Base-by-base conservation (phyloP, 2,329 filamentous ascomycete genomes). In the Monascus ruber region DNA sequence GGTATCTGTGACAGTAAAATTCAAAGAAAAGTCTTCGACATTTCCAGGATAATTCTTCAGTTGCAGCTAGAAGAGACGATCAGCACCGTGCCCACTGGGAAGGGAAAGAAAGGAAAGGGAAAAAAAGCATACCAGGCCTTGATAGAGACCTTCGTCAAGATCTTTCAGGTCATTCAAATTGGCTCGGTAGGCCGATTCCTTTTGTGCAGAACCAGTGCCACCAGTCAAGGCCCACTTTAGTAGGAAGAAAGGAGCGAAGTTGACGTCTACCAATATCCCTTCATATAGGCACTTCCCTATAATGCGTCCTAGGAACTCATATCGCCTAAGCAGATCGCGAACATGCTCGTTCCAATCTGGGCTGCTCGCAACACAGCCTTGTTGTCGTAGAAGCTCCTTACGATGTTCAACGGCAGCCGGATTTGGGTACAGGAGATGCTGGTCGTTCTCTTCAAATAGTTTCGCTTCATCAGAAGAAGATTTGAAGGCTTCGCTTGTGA, bases 231-330 rank as follows among this genome's bases (percentile, higher is more conserved):
- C 79, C 91, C 91, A 98, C 59, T 96, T 95, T 43, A 94, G 75
- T 5, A 98, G 74, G 65, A 98, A 98, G 67, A 98, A 98, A 0
- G 85, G 81, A 1, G 89, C 88, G 67, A 98, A 98, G 37, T 79
- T 79, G 43, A 95, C 81, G 60, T 98, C 88, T 35, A 96, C 81
- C 3, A 98, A 72, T 34, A 98, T 96, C 1, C 88, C 88, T 65
- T 98, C 91, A 56, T 98, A 98, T 54, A 98, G 71, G 62, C 91
- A 98, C 59, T 98, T 98, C 7, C 91, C 91, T 25, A 98, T 81
- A 26, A 98, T 77, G 3, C 91, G 82, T 1, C 91, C 91, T 0
- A 96, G 70, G 49, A 98, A 98, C 55, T 96, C 88, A 55, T 86
- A 96, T 9, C 80, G 77, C 45, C 75, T 76, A 4, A 91, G 68